These are phyloP conservation scores for Calonectria pseudoturangicola DNA, from an alignment of 2,329 filamentous ascomycete genomes.

Conservation along the genomic window DNA sequence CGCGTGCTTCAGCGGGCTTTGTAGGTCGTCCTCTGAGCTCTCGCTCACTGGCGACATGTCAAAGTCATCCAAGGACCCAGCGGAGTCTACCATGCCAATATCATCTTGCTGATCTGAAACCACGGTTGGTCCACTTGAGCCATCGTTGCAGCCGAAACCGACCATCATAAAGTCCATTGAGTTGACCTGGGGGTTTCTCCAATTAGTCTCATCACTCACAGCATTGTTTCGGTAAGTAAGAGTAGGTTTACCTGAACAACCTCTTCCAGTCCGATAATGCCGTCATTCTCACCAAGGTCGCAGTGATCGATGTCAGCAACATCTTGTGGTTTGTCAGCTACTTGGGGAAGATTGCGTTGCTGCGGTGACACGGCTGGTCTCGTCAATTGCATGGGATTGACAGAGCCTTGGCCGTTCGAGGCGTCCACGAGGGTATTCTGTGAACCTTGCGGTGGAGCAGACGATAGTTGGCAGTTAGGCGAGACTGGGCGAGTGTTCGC, in stretches of 20 bases:
- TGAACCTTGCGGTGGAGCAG: background rate
- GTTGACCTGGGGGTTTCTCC: background rate
- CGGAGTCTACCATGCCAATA: background rate
- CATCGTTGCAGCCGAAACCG: background rate
- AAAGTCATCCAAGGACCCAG: background rate
- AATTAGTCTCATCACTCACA: background rate
- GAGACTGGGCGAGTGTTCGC: background rate
- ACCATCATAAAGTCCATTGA: slow-evolving; percentile 14
- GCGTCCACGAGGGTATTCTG: background rate
- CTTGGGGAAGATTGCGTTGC: background rate
- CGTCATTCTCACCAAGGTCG: background rate
- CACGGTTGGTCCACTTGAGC: slow-evolving; percentile 1
- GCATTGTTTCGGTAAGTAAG: background rate
- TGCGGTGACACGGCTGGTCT: background rate
- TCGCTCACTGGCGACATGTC: background rate
- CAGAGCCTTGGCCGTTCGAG: background rate
- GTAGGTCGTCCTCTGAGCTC: background rate
- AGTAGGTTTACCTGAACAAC: background rate
- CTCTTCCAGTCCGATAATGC: background rate
- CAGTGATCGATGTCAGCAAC: background rate
- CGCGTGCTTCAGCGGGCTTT: slow-evolving; percentile 6
- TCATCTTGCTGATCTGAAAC: background rate
- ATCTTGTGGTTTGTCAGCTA: background rate
- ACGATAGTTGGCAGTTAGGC: background rate
- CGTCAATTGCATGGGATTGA: background rate